These are phyloP conservation scores for Ailanthus altissimus DNA, from an alignment of 345 rosid species.

Conservation along the genomic window DNA sequence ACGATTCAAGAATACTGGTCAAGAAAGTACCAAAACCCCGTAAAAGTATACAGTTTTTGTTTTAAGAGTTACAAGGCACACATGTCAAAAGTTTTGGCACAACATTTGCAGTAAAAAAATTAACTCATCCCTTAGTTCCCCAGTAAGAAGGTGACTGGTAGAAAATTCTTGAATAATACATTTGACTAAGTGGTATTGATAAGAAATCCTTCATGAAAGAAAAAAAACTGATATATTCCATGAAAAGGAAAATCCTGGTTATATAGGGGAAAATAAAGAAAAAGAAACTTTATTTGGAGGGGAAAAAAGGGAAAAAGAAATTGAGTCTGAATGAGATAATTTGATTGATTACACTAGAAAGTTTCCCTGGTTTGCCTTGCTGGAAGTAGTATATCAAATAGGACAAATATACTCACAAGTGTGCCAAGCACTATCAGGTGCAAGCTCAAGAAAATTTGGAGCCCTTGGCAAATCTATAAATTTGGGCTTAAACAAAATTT, in stretches of 20 bases:
- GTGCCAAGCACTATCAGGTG: no score
- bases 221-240: neutral
- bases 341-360: neutral
- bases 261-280: neutral
- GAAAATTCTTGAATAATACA: neutral
- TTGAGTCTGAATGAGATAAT: slow-evolving; percentile 1
- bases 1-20: neutral
- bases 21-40: neutral
- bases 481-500: no score
- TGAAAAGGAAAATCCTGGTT: neutral
- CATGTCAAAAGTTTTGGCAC: neutral
- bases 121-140: neutral
- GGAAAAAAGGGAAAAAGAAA: neutral
- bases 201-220: neutral
- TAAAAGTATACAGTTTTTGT: neutral
- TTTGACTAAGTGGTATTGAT: neutral
- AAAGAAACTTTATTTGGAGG: neutral
- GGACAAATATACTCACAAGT: neutral
- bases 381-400: slow-evolving; percentile 4
- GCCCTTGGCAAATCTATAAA: no score
- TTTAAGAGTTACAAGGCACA: neutral
- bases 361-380: neutral
- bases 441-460: no score
- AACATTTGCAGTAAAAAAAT: neutral
- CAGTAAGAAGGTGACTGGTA: neutral